These are phyloP conservation scores for Apophysomyces sp. DNA, from an alignment of 371 early-diverging fungal genomes.

Conservation along the genomic window DNA sequence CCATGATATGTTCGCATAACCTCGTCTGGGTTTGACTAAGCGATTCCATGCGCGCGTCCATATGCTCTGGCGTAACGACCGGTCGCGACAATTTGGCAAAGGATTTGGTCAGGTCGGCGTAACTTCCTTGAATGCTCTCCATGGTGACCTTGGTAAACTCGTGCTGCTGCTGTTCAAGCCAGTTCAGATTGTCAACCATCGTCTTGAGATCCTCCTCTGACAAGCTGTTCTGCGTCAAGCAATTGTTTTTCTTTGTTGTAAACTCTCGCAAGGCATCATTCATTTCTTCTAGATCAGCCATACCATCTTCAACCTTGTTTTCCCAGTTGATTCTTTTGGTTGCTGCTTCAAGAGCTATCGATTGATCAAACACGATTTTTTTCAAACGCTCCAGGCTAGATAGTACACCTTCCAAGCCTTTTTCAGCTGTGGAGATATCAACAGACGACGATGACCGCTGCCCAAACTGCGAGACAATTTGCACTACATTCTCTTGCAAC, in stretches of 20 bases:
- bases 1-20: slow-evolving; percentile 28
- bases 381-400: slow-evolving; percentile 27
- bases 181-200: slow-evolving; percentile 20
- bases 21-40: slow-evolving; percentile 17
- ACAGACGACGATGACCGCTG: slow-evolving; percentile 19
- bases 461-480: slow-evolving; percentile 18
- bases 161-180: slow-evolving; percentile 20
- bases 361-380: slow-evolving; percentile 27
- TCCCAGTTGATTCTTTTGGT: slow-evolving; percentile 30
- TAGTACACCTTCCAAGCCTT: slow-evolving; percentile 32
- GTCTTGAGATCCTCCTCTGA: slow-evolving; percentile 15
- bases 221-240: slow-evolving; percentile 24
- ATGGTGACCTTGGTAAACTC: slow-evolving; percentile 20
- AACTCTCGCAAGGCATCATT: slow-evolving; percentile 13
- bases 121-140: slow-evolving; percentile 27
- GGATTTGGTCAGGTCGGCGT: slow-evolving; percentile 34
- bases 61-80: slow-evolving; percentile 41
- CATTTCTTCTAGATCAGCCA: slow-evolving; percentile 31
- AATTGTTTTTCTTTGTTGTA: slow-evolving; percentile 22
- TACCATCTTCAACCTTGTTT: slow-evolving; percentile 18
- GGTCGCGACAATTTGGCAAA: slow-evolving; percentile 37
- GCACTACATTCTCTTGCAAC: slow-evolving; percentile 34
- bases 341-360: slow-evolving; percentile 35
- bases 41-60: slow-evolving; percentile 43
- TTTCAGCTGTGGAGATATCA: slow-evolving; percentile 25